Conservation (phyloP, 1,284 basidiomycete species). For the Heterobasidion parviporum region DNA sequence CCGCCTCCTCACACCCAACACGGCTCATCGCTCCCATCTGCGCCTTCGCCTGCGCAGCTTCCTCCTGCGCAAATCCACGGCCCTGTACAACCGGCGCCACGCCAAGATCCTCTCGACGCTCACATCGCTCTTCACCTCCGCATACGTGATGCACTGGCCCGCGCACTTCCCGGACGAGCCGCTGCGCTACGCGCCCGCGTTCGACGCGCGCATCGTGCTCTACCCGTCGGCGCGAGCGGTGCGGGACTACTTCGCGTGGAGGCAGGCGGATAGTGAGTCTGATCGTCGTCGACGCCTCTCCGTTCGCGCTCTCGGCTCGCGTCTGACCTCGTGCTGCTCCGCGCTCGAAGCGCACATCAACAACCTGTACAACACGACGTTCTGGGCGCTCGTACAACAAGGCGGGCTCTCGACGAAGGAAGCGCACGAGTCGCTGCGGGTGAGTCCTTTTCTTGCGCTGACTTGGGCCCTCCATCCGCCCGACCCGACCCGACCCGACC, state of each 20-base stretch:
- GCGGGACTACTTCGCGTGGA: conserved; percentile 92
- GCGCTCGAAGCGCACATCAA: conserved; percentile 82
- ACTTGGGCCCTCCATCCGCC: not conserved
- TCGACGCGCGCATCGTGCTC: conserved; percentile 85
- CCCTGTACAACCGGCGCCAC: conserved; percentile 78
- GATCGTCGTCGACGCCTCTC: not conserved
- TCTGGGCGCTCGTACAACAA: conserved; percentile 89
- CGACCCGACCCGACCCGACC: no score
- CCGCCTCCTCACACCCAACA: not conserved
- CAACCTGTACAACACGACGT: conserved; percentile 93
- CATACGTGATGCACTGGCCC: conserved; percentile 85
- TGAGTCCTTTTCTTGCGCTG: conserved; percentile 17
- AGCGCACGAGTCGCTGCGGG: conserved; percentile 75
- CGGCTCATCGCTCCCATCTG: not conserved
- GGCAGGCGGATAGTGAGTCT: conserved; percentile 87
- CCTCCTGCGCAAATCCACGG: conserved; percentile 69
- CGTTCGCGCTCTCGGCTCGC: not conserved
- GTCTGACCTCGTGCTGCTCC: not conserved
- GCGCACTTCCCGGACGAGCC: conserved; percentile 67
- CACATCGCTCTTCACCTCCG: conserved; percentile 88
- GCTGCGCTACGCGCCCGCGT: conserved; percentile 80
- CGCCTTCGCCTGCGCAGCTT: conserved; percentile 47
- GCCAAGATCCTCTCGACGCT: conserved; percentile 88
- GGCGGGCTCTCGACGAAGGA: conserved; percentile 71
- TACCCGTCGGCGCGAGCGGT: conserved; percentile 75